Evolutionary conservation across 2,329 filamentous ascomycete species (phyloP).

Genomic region (Daldinia sp.): DNA sequence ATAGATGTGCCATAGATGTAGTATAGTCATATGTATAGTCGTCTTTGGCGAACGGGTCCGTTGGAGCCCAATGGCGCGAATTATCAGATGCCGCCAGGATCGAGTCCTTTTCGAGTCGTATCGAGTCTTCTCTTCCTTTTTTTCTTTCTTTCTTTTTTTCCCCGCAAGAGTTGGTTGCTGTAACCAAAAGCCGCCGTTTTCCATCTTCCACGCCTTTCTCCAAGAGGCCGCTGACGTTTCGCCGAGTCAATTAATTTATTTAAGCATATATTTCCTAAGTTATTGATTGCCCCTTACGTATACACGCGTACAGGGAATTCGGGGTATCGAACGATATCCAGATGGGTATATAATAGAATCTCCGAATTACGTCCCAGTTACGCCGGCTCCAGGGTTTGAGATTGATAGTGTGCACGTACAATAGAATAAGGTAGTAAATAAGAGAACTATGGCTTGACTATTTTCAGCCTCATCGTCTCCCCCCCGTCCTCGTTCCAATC

Average conservation of each 20-base stretch:
- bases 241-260: conserved; percentile 31
- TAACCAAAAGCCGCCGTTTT: conserved; percentile 8
- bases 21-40: not conserved
- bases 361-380: conserved; percentile 5
- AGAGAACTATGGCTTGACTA: conserved; percentile 24
- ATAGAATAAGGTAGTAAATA: conserved; percentile 11
- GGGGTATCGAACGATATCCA: not conserved
- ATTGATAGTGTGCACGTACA: not conserved
- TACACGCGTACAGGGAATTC: not conserved
- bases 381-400: not conserved
- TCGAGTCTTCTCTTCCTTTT: not conserved
- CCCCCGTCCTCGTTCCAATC: conserved; percentile 6
- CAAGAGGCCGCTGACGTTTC: conserved; percentile 10
- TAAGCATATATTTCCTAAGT: conserved; percentile 1
- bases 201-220: too few species aligned
- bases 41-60: conserved; percentile 5
- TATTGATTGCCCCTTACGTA: conserved; percentile 15
- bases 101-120: not conserved
- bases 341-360: not conserved
- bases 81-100: not conserved
- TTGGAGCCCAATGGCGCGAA: conserved; percentile 13
- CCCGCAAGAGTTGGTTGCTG: too few species aligned
- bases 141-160: too few species aligned
- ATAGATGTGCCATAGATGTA: too few species aligned
- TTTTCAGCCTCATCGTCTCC: conserved; percentile 32